A percentile compares a stretch with the other conserved stretches of the same genome.
phyloP scores from a whole-genome alignment of 2,329 filamentous ascomycete genomes.

The Lachnellula cervina region DNA sequence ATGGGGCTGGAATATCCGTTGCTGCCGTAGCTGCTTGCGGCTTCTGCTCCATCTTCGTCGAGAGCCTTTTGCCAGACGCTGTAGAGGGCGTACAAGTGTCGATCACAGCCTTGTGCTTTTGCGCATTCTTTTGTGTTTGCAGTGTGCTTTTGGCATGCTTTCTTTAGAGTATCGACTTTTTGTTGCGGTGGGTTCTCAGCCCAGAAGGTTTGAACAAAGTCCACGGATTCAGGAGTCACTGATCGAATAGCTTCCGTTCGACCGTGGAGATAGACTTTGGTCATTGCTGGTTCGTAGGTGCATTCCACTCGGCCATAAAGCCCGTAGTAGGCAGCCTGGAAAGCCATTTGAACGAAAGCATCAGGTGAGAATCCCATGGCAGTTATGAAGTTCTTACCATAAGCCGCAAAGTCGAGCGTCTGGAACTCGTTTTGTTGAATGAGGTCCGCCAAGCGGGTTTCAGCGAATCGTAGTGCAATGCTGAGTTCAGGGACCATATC shows the following conservation, averaged over 20 bases:
- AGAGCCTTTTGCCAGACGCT: conserved; percentile 90
- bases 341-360: conserved; percentile 98
- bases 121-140: conserved; percentile 76
- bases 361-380: conserved; percentile 96
- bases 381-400: conserved; percentile 97
- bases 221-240: conserved; percentile 75
- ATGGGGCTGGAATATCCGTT: conserved; percentile 57
- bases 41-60: conserved; percentile 61
- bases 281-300: conserved; percentile 98
- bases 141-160: conserved; percentile 79
- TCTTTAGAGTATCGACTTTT: conserved; percentile 81
- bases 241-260: conserved; percentile 90
- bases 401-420: conserved; percentile 81
- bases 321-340: conserved; percentile 96
- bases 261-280: conserved; percentile 87
- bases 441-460: conserved; percentile 87
- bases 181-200: conserved; percentile 75
- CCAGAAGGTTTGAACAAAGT: conserved; percentile 94
- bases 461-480: conserved; percentile 89
- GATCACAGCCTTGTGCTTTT: conserved; percentile 85
- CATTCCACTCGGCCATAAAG: conserved; percentile 91
- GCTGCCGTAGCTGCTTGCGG: conserved; percentile 47
- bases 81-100: conserved; percentile 90
- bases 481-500: conserved; percentile 90
- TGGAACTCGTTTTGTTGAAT: conserved; percentile 97